Conservation (phyloP, 306 rosid genomes). For the Gleditsia sinensis region DNA sequence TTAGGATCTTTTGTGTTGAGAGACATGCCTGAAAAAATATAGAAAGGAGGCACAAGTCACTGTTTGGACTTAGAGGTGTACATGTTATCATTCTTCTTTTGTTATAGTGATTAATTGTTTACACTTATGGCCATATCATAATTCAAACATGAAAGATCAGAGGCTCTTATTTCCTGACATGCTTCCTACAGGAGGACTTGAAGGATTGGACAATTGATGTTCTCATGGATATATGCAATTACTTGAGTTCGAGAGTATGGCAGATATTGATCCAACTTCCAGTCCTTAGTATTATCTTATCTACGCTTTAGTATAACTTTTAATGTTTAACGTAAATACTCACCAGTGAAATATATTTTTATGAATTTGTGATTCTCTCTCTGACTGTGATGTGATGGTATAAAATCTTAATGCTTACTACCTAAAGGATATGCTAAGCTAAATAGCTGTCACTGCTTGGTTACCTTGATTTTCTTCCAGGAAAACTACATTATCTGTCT, state of each 20-base stretch:
- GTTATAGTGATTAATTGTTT: not conserved
- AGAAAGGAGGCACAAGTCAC: not conserved
- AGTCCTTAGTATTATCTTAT: not conserved
- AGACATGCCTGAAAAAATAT: not conserved
- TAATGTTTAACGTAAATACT: not conserved
- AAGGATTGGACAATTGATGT: constrained; percentile 87
- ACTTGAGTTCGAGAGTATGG: constrained; percentile 64
- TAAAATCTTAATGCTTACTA: not conserved
- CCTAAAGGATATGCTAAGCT: not conserved
- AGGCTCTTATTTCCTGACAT: constrained; percentile 1
- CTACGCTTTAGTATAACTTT: not conserved
- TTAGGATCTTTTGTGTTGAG: too few species aligned
- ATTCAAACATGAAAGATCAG: not conserved
- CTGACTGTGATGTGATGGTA: not conserved
- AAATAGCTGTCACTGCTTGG: not conserved
- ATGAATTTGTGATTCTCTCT: too few species aligned
- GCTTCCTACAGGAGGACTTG: constrained; percentile 59
- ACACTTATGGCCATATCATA: not conserved
- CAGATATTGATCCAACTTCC: constrained; percentile 40
- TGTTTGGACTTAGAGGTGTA: not conserved
- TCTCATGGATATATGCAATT: constrained; percentile 57
- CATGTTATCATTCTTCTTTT: not conserved
- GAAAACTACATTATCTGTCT: constrained; percentile 24
- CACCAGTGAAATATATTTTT: too few species aligned
- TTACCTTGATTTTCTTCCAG: not conserved